Base-by-base conservation (phyloP, 106 monocot genomes). In the Dioscorea zingiberensis region DNA sequence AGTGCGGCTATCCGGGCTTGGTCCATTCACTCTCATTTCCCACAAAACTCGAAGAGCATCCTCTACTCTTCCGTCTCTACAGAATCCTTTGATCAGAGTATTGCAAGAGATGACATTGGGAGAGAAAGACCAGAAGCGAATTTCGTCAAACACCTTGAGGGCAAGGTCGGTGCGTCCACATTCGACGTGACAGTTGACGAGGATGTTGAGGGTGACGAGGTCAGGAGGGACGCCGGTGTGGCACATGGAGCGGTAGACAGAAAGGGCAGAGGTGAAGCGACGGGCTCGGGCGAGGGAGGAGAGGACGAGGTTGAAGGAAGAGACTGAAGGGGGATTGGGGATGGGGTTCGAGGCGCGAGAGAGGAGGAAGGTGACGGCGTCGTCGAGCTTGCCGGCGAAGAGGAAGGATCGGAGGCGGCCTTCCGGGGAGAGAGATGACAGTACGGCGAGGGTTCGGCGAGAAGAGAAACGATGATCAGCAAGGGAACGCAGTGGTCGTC, bases 11-110 rank as follows among this genome's bases (percentile, higher is more conserved):
- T 83, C 61, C 1, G 83, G 83, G n/a, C 55, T 54, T 26, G 71
- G 83, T 17, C 83, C 83, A 6, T 21, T 58, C 21, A 54, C 59
- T 61, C 29, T 68, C 75, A 79, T 79, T 53, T 18, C 60, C 21
- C 30, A n/a, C 9, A 84, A 48, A 67, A 76, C 27, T 26, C 58
- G 48, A 22, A 74, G 68, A 7, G 71, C 78, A 32, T 79, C 75
- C 8, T 15, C 21, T 21, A 66, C 19, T 49, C 62, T 48, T 6
- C 72, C 66, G 12, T 60, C 26, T 19, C 14, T 49, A 49, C 71
- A 79, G 48, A 68, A 72, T 7, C 74, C 70, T 56, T 84, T 84
- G 64, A 84, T 75, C 46, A 84, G 60, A 32, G 83, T 84, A 47
- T 84, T 84, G 72, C 27, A 79, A 17, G 83, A 79, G 29, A 79